Evolutionary conservation across 805 yeast species (phyloP).

Genomic region (Nakazawaea ernobii): DNA sequence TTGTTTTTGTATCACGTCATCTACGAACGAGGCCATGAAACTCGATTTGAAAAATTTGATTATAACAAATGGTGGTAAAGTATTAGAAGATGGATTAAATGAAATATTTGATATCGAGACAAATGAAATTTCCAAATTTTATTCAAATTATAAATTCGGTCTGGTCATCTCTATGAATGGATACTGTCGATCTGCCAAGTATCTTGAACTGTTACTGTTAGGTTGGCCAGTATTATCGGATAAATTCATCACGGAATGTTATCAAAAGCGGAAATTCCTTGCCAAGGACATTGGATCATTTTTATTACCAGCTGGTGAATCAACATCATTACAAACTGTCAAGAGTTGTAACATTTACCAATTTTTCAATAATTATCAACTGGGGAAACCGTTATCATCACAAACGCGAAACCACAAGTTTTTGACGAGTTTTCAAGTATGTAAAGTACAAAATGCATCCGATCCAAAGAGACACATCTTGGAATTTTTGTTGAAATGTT

Average conservation of each 20-base stretch:
- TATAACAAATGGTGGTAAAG: constrained; percentile 21
- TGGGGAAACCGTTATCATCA: constrained; percentile 23
- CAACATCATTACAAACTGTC: constrained; percentile 34
- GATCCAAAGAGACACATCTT: not conserved
- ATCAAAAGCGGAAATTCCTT: constrained; percentile 31
- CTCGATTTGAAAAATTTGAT: not conserved
- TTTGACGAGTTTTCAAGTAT: constrained; percentile 27
- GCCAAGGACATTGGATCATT: constrained; percentile 30
- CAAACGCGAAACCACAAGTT: constrained; percentile 33
- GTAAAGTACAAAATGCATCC: constrained; percentile 16
- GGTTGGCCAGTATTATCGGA: constrained; percentile 83
- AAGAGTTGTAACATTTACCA: constrained; percentile 44
- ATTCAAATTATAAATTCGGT: constrained; percentile 40
- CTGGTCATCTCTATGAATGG: constrained; percentile 54
- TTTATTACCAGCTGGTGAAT: constrained; percentile 68
- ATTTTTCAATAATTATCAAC: constrained; percentile 33
- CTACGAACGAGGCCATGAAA: not conserved
- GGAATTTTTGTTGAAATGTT: not conserved
- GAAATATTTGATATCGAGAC: constrained; percentile 21
- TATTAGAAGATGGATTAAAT: constrained; percentile 31
- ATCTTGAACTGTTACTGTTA: constrained; percentile 67
- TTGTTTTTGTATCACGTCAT: not conserved
- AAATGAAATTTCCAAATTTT: constrained; percentile 12
- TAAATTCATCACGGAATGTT: constrained; percentile 41
- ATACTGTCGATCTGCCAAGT: constrained; percentile 64